phyloP scores from a whole-genome alignment of 108 stramenopile species.

The Nitzschia palea region DNA sequence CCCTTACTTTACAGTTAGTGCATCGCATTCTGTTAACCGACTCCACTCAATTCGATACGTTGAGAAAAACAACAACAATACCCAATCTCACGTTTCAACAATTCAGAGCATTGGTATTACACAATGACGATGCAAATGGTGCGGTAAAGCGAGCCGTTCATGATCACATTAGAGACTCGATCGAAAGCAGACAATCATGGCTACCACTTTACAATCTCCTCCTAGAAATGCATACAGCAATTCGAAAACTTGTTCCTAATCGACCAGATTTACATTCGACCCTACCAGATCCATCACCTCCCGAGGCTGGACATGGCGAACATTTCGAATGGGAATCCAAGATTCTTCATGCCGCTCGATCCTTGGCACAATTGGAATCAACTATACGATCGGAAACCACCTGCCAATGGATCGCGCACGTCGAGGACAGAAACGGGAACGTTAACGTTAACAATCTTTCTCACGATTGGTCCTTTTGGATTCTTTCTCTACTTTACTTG shows the following conservation, averaged over 20 bases:
- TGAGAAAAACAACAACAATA: background rate
- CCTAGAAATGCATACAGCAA: slow-evolving; percentile 36
- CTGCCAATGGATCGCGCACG: slow-evolving; percentile 23
- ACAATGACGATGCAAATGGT: background rate
- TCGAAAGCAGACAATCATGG: background rate
- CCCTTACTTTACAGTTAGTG: slow-evolving; percentile 2
- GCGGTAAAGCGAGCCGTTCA: slow-evolving; percentile 51
- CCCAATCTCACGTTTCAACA: background rate
- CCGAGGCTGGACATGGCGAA: background rate
- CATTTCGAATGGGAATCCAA: background rate
- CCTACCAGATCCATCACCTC: slow-evolving; percentile 27
- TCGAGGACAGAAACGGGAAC: background rate
- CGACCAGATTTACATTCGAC: slow-evolving; percentile 57
- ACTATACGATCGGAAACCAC: slow-evolving; percentile 48
- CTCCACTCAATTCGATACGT: slow-evolving; percentile 29
- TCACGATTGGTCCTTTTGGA: slow-evolving; percentile 29
- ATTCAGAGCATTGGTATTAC: background rate
- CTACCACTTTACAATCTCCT: slow-evolving; percentile 34
- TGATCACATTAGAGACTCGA: slow-evolving; percentile 9
- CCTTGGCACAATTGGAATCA: slow-evolving; percentile 47
- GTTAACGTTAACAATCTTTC: background rate
- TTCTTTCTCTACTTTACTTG: slow-evolving; percentile 45
- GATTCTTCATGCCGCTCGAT: slow-evolving; percentile 35
- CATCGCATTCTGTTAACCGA: slow-evolving; percentile 42
- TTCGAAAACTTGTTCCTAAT: slow-evolving; percentile 56